Evolutionary conservation across 805 yeast species (phyloP).

Genomic region (Yarrowia phangngaensis): DNA sequence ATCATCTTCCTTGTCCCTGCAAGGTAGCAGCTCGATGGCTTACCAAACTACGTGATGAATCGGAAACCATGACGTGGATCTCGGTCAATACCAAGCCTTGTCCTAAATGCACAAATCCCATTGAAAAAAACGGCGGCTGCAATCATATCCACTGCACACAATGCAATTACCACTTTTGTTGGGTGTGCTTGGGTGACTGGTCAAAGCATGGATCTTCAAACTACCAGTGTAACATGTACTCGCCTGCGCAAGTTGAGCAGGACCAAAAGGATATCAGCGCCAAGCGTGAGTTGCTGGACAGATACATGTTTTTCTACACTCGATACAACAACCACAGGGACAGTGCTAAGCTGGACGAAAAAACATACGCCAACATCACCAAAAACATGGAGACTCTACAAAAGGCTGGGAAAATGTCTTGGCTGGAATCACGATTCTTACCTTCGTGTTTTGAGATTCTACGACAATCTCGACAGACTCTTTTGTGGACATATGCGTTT

Average conservation of each 20-base stretch:
- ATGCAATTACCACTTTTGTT: slow-evolving; percentile 80
- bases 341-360: slow-evolving; percentile 68
- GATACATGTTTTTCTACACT: slow-evolving; percentile 72
- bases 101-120: slow-evolving; percentile 72
- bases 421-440: slow-evolving; percentile 85
- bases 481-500: slow-evolving; percentile 89
- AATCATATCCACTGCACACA: slow-evolving; percentile 89
- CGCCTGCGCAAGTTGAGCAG: slow-evolving; percentile 44
- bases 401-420: slow-evolving; percentile 59
- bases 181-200: slow-evolving; percentile 89
- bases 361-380: slow-evolving; percentile 60
- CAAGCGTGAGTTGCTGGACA: slow-evolving; percentile 50
- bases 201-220: slow-evolving; percentile 55
- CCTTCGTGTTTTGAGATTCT: slow-evolving; percentile 66
- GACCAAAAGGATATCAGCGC: slow-evolving; percentile 43
- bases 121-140: slow-evolving; percentile 95
- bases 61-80: slow-evolving; percentile 86
- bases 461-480: slow-evolving; percentile 63
- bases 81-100: slow-evolving; percentile 79
- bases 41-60: slow-evolving; percentile 74
- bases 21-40: slow-evolving; percentile 65
- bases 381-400: slow-evolving; percentile 61
- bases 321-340: slow-evolving; percentile 71
- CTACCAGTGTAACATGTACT: slow-evolving; percentile 63
- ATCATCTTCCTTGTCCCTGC: slow-evolving; percentile 86